Percentiles rank a stretch among this genome's conserved stretches.
Evolutionary conservation across 768 basidiomycete species (phyloP).

Genomic region (Hebeloma cylindrosporum): DNA sequence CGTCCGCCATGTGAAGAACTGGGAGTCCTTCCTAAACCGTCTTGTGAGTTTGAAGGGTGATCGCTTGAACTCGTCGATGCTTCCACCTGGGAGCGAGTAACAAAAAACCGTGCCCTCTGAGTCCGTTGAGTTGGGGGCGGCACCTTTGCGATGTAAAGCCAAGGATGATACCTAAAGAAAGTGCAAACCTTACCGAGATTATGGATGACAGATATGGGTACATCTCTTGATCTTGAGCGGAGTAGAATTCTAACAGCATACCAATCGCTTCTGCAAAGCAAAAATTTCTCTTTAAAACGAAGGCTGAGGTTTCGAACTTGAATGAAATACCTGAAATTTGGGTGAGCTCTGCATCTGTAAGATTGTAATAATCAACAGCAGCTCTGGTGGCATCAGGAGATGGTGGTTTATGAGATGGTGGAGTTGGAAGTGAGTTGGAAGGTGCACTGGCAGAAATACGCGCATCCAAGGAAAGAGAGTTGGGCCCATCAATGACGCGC

Average conservation of each 20-base stretch:
- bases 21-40: constrained; percentile 48
- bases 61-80: constrained; percentile 12
- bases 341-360: constrained; percentile 57
- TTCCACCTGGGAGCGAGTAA: constrained; percentile 35
- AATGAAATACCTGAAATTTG: constrained; percentile 57
- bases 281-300: constrained; percentile 7
- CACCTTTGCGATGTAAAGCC: constrained; percentile 37
- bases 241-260: constrained; percentile 74
- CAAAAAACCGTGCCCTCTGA: constrained; percentile 39
- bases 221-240: constrained; percentile 52
- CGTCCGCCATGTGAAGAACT: constrained; percentile 60
- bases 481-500: constrained; percentile 67
- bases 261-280: constrained; percentile 52
- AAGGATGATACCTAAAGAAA: constrained; percentile 1
- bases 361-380: constrained; percentile 64
- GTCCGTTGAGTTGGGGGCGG: constrained; percentile 40
- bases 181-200: constrained; percentile 42
- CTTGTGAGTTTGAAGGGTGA: constrained; percentile 24
- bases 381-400: constrained; percentile 71
- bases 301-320: not conserved
- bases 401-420: constrained; percentile 72
- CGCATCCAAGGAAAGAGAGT: constrained; percentile 71
- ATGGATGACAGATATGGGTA: constrained; percentile 54
- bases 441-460: constrained; percentile 71
- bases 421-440: constrained; percentile 76